phyloP scores from a whole-genome alignment of 179 eudicot species.

The Silene vulgaris region DNA sequence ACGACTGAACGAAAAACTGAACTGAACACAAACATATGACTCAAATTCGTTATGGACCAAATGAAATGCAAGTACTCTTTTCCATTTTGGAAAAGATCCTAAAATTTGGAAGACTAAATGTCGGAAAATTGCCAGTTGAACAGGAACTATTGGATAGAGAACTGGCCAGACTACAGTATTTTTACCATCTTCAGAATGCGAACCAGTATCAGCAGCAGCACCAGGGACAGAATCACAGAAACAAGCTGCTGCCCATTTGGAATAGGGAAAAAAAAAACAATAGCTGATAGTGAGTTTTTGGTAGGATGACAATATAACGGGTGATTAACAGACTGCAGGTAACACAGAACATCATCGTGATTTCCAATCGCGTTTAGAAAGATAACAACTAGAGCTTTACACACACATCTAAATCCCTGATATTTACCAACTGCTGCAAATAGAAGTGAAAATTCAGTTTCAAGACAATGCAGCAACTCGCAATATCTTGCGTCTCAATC shows the following conservation, averaged over 20 bases:
- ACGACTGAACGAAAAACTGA: too few species aligned
- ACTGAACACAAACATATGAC: too few species aligned
- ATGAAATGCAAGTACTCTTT: too few species aligned
- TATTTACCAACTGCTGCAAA: neutral
- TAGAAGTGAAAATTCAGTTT: neutral
- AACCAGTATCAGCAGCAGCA: conserved; percentile 42
- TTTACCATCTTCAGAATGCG: conserved; percentile 48
- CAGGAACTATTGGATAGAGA: conserved; percentile 79
- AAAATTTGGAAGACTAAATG: neutral
- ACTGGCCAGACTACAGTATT: conserved; percentile 54
- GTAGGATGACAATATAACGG: too few species aligned
- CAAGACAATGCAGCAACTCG: conserved; percentile 1
- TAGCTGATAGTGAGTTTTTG: neutral
- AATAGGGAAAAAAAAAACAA: neutral
- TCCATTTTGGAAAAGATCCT: too few species aligned
- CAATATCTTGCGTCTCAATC: neutral
- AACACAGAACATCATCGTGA: neutral
- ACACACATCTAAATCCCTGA: conserved; percentile 2
- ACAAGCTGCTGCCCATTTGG: conserved; percentile 28
- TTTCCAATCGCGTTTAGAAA: neutral
- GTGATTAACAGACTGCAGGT: neutral
- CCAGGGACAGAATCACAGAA: conserved; percentile 35
- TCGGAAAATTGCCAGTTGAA: conserved; percentile 52
- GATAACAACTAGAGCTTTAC: neutral
- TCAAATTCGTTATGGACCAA: too few species aligned